phyloP scores from a whole-genome alignment of 345 rosid species.

The Sonneratia caseolaris region DNA sequence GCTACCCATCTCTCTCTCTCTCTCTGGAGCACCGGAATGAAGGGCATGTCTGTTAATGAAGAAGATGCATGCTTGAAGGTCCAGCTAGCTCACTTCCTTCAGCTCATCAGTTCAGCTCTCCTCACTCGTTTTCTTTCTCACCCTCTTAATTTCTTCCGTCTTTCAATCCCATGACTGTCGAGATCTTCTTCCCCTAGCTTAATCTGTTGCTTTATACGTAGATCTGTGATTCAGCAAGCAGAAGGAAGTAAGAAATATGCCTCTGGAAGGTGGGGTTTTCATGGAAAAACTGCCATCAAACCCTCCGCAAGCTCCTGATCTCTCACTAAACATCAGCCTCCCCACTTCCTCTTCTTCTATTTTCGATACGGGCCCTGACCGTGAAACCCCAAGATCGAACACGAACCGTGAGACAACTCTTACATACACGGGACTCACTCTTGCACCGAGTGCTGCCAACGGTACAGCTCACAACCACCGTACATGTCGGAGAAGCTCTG shows the following conservation, averaged over 20 bases:
- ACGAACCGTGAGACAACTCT: constrained; percentile 7
- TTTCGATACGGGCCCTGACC: not conserved
- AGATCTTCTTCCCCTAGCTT: not conserved
- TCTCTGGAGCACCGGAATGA: not conserved
- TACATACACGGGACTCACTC: constrained; percentile 34
- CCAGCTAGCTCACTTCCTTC: not conserved
- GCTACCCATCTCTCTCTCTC: not conserved
- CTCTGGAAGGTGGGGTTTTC: constrained; percentile 5
- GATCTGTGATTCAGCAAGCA: not conserved
- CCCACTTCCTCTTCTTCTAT: not conserved
- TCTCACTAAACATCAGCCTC: not conserved
- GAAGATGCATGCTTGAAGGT: constrained; percentile 4
- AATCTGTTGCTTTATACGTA: not conserved
- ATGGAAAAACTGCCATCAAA: not conserved
- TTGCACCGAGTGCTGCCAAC: constrained; percentile 14
- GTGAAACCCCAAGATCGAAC: constrained; percentile 14
- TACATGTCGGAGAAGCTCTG: too few species aligned
- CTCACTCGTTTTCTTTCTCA: not conserved
- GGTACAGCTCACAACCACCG: too few species aligned
- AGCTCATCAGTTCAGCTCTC: not conserved
- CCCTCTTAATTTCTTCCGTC: not conserved
- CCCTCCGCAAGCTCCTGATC: not conserved
- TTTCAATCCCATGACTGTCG: not conserved
- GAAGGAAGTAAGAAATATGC: not conserved
- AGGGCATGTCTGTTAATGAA: constrained; percentile 2